Evolutionary conservation across 2,329 filamentous ascomycete genomes (phyloP).

Genomic region (Talaromyces sp.): DNA sequence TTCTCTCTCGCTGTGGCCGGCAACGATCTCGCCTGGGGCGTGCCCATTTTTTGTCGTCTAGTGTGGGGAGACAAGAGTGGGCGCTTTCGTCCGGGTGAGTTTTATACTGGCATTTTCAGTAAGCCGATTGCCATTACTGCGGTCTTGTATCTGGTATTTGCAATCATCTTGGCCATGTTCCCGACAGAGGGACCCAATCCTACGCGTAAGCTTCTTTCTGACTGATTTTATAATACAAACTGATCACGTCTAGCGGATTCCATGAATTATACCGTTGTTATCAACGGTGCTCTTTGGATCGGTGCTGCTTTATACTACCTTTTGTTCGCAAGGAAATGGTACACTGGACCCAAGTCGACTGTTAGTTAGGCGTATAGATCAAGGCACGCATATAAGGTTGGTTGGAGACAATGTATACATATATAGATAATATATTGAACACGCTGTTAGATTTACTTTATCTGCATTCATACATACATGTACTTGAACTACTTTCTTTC

Average conservation of each 20-base stretch:
- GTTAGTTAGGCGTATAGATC: conserved; percentile 26
- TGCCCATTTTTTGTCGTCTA: conserved; percentile 53
- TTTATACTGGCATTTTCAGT: conserved; percentile 52
- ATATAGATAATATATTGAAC: background rate
- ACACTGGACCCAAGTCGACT: conserved; percentile 54
- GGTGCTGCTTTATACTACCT: conserved; percentile 52
- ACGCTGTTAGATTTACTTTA: background rate
- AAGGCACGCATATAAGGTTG: background rate
- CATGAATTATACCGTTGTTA: conserved; percentile 61
- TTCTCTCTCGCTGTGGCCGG: conserved; percentile 56
- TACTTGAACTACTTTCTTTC: too few species aligned
- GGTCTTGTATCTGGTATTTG: conserved; percentile 34
- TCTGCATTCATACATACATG: too few species aligned
- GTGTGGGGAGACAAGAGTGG: conserved; percentile 48
- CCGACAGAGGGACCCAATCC: conserved; percentile 51
- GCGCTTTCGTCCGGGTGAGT: conserved; percentile 54
- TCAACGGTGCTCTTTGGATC: conserved; percentile 55
- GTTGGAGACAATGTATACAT: background rate
- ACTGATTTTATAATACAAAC: conserved; percentile 1
- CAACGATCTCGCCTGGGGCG: conserved; percentile 56
- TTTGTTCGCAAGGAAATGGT: conserved; percentile 54
- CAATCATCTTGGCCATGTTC: conserved; percentile 55
- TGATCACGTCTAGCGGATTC: conserved; percentile 27
- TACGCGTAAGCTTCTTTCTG: conserved; percentile 25
- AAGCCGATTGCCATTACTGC: conserved; percentile 49